Evolutionary conservation across 331 rosid genomes (phyloP), one percentile per base, ranked within the genome.

Genomic region (Malus hybrid): DNA sequence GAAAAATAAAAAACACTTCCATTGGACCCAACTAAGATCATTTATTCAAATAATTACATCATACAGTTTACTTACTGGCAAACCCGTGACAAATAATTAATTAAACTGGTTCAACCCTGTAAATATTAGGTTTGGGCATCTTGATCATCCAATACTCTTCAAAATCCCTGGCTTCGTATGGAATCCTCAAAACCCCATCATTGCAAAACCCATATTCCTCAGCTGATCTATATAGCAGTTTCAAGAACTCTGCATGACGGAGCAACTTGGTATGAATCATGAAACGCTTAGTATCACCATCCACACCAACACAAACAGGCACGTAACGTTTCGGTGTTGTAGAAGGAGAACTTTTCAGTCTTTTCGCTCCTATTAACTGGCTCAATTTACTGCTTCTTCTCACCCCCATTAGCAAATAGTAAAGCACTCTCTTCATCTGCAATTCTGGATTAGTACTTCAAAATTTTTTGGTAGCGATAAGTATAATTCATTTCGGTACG

Each of bases 131-230:
- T 42, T 74, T 88, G 72, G 79, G 71, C 70, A 55, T 79, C 56
- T 28, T 78, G 63, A 77, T 46, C 39, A 86, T 77, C 86, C 82
- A 77, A 42, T 33, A 55, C 32, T 83, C 84, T 73, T 89, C 93
- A 76, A 89, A 89, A 48, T 77, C 83, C 46, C 34, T 74, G 1
- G 86, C 83, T 78, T 87, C 89, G 30, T 67, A 81, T 14, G 69
- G 82, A 52, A 86, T 89, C 80, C 86, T 85, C 33, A 83, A 75
- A 76, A 83, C 80, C 53, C 91, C 91, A 69, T 83, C 83, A 58
- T 77, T 83, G 44, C 60, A 65, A 65, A 84, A 84, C 10, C 89
- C 90, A 77, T 72, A 84, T 53, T 83, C 86, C 66, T 84, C 85
- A 7, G 79, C 86, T 42, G 86, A 79, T 58, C 42, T 70, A 36